Percentiles rank a stretch among this genome's conserved stretches.
These are phyloP conservation scores for Globisporangium takayamanum DNA, from an alignment of 352 stramenopile genomes.

Conservation along the genomic window DNA sequence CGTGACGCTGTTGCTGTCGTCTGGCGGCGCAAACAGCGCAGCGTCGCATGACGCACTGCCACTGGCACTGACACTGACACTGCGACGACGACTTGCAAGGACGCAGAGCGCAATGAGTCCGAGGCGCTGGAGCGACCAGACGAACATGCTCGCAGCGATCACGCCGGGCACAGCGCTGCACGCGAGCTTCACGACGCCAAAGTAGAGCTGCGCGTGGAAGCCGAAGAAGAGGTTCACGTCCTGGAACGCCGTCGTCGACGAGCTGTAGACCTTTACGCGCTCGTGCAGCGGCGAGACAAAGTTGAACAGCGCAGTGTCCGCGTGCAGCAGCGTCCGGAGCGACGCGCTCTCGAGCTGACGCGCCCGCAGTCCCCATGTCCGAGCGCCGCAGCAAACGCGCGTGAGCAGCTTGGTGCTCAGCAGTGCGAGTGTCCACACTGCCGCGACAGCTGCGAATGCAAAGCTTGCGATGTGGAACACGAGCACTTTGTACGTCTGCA, in stretches of 20 bases:
- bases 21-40: background rate
- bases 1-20: background rate
- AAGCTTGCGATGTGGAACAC: slow-evolving; percentile 50
- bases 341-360: slow-evolving; percentile 21
- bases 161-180: slow-evolving; percentile 36
- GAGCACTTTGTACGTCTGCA: slow-evolving; percentile 52
- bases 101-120: slow-evolving; percentile 15
- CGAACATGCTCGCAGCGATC: slow-evolving; percentile 33
- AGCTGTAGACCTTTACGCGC: slow-evolving; percentile 37
- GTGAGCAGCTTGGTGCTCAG: slow-evolving; percentile 20
- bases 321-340: slow-evolving; percentile 29
- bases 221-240: slow-evolving; percentile 17
- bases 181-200: slow-evolving; percentile 42
- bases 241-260: slow-evolving; percentile 16
- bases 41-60: background rate
- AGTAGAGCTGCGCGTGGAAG: slow-evolving; percentile 53
- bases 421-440: slow-evolving; percentile 22
- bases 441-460: slow-evolving; percentile 30
- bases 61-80: no score
- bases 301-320: slow-evolving; percentile 56
- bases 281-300: slow-evolving; percentile 39
- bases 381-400: no score
- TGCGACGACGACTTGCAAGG: slow-evolving; percentile 5
- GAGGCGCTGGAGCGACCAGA: slow-evolving; percentile 40
- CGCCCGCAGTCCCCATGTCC: background rate